Evolutionary conservation across 129 eudicot genomes (phyloP).

Genomic region (Arctium lappa): DNA sequence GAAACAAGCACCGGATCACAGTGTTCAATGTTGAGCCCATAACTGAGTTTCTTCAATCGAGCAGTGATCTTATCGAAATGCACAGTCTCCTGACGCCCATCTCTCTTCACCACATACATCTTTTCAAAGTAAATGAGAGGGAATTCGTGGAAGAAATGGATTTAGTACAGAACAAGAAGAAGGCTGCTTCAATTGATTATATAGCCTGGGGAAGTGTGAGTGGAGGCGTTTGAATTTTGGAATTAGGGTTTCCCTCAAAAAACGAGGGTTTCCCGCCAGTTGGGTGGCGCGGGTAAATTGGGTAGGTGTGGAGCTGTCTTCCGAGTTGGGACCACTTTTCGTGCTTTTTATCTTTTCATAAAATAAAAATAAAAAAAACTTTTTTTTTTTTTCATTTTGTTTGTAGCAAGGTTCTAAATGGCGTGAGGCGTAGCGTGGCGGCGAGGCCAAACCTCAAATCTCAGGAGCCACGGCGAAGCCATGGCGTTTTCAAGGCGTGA

Average conservation of each 20-base stretch:
- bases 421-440: too few species aligned
- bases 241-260: conserved; percentile 35
- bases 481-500: too few species aligned
- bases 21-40: conserved; percentile 81
- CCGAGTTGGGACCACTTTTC: conserved; percentile 8
- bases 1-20: conserved; percentile 94
- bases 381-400: too few species aligned
- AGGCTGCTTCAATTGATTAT: not conserved
- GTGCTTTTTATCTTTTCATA: too few species aligned
- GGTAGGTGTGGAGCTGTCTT: conserved; percentile 15
- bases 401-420: too few species aligned
- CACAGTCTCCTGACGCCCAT: conserved; percentile 83
- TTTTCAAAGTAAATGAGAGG: conserved; percentile 1
- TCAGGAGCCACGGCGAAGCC: too few species aligned
- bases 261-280: conserved; percentile 35
- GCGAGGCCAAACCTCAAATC: too few species aligned
- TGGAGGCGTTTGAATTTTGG: conserved; percentile 36
- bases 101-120: conserved; percentile 95
- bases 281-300: conserved; percentile 24
- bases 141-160: not conserved
- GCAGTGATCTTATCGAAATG: conserved; percentile 97
- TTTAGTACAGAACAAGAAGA: not conserved
- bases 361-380: too few species aligned
- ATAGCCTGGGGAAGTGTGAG: conserved; percentile 2
- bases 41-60: conserved; percentile 87